These are phyloP conservation scores for Chalciporus piperatus DNA, from an alignment of 768 basidiomycete species.

Conservation along the genomic window DNA sequence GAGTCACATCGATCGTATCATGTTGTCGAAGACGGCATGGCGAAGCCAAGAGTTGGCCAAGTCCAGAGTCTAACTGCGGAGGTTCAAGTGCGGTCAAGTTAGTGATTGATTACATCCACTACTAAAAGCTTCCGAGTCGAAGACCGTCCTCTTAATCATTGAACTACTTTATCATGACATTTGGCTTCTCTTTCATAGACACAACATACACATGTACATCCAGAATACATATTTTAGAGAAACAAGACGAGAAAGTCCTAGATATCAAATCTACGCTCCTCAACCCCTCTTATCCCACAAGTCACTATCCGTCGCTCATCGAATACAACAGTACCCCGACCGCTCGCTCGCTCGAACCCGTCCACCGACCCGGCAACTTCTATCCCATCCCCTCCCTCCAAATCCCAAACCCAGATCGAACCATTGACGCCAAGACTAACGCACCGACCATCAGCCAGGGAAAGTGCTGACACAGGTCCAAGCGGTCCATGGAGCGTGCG, in stretches of 20 bases:
- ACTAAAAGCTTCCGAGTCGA: background rate
- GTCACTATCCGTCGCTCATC: slow-evolving; percentile 74
- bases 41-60: background rate
- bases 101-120: too few relatives aligned
- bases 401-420: slow-evolving; percentile 83
- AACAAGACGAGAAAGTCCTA: slow-evolving; percentile 10
- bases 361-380: slow-evolving; percentile 33
- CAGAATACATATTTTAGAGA: too few relatives aligned
- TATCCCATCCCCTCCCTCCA: slow-evolving; percentile 51
- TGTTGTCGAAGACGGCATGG: background rate
- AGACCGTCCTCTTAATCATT: too few relatives aligned
- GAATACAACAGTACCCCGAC: slow-evolving; percentile 54
- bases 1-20: background rate
- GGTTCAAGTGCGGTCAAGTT: too few relatives aligned
- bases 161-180: too few relatives aligned
- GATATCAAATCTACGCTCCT: slow-evolving; percentile 36
- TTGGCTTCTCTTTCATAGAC: too few relatives aligned
- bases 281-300: slow-evolving; percentile 30
- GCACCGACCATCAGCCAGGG: slow-evolving; percentile 79
- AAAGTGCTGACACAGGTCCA: slow-evolving; percentile 62
- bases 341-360: slow-evolving; percentile 31
- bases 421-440: slow-evolving; percentile 72
- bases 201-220: too few relatives aligned
- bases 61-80: slow-evolving; percentile 16
- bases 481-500: slow-evolving; percentile 69